phyloP scores from a whole-genome alignment of 768 basidiomycete species.

The Amanita fuliginea region DNA sequence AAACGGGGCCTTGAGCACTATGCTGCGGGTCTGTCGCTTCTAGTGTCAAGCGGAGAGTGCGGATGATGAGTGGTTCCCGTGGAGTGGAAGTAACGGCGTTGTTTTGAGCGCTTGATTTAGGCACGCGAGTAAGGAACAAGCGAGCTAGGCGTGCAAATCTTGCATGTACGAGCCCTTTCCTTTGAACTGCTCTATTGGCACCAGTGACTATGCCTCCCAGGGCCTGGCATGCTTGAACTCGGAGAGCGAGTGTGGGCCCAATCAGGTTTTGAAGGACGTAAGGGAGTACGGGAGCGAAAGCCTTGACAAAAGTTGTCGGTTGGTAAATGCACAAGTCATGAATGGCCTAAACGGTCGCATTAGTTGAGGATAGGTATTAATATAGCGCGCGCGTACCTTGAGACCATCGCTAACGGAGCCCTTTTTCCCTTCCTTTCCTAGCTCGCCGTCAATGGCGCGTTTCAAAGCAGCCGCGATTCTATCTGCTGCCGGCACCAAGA shows the following conservation, averaged over 20 bases:
- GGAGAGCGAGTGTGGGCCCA: slow-evolving; percentile 51
- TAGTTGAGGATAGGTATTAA: not conserved
- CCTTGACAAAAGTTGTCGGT: slow-evolving; percentile 57
- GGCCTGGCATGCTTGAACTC: slow-evolving; percentile 66
- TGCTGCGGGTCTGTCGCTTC: slow-evolving; percentile 40
- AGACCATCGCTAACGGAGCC: slow-evolving; percentile 71
- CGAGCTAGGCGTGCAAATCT: slow-evolving; percentile 40
- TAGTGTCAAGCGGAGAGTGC: slow-evolving; percentile 58
- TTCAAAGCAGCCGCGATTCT: slow-evolving; percentile 62
- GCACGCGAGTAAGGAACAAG: slow-evolving; percentile 32
- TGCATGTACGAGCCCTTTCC: slow-evolving; percentile 26
- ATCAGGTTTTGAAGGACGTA: slow-evolving; percentile 54
- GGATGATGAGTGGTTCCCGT: slow-evolving; percentile 42
- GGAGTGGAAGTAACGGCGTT: slow-evolving; percentile 8
- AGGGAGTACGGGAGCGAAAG: slow-evolving; percentile 44
- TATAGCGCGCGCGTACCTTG: slow-evolving; percentile 35
- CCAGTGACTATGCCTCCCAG: slow-evolving; percentile 59
- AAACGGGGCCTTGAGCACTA: slow-evolving; percentile 67
- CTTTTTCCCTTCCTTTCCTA: slow-evolving; percentile 86
- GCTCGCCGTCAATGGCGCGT: slow-evolving; percentile 72
- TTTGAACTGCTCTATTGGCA: slow-evolving; percentile 33
- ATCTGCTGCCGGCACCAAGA: slow-evolving; percentile 52
- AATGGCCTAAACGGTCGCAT: slow-evolving; percentile 39
- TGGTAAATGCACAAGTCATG: slow-evolving; percentile 57
- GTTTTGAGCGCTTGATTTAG: slow-evolving; percentile 18